Base-by-base conservation (phyloP, 495 filamentous ascomycete genomes). In the Podospora comata region DNA sequence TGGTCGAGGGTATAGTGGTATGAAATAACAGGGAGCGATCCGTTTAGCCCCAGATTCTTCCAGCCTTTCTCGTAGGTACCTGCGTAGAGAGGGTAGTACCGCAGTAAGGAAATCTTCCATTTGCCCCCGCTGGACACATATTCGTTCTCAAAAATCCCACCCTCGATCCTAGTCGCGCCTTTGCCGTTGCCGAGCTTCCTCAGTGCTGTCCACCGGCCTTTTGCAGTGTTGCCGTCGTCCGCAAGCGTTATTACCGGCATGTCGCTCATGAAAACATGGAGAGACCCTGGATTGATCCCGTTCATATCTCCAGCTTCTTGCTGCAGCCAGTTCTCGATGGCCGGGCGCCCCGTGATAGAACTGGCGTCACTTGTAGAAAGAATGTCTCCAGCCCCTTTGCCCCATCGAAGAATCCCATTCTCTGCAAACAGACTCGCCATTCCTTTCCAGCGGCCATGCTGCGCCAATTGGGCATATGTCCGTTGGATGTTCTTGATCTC, bases 111-210 rank as follows among this genome's bases (percentile, higher is more conserved):
- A 30, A 73, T 70, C 54, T 66, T 63, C 71, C 71, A 73, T 1
- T 19, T 4, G 3, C 66, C 57, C 2, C 53, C 65, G 5, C 9
- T 23, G 4, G 65, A 53, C 0, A 20, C 26, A 34, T 73, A 73
- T 39, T 68, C n/a, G 59, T 73, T 73, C 63, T 73, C 71, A 53
- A 68, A 68, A 4, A 70, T 64, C 9, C 71, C 71, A 44, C 71
- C 71, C 23, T 73, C 55, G 58, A 73, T 65, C 34, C 62, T 61
- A 2, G 71, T 66, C 11, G 60, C 39, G 1, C 68, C 71, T 5
- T 20, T 18, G 0, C 71, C 71, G 53, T 73, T 65, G 2, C 71
- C 71, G 7, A 68, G 58, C 4, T 67, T 62, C n/a, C 63, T 48
- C 32, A 65, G 16, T 16, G 30, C 66, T 26, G 65, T 64, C 55